A percentile compares a stretch with the other conserved stretches of the same genome.
phyloP scores from a whole-genome alignment of 1,139 yeast genomes.

The Protomyces arabidopsidicola region DNA sequence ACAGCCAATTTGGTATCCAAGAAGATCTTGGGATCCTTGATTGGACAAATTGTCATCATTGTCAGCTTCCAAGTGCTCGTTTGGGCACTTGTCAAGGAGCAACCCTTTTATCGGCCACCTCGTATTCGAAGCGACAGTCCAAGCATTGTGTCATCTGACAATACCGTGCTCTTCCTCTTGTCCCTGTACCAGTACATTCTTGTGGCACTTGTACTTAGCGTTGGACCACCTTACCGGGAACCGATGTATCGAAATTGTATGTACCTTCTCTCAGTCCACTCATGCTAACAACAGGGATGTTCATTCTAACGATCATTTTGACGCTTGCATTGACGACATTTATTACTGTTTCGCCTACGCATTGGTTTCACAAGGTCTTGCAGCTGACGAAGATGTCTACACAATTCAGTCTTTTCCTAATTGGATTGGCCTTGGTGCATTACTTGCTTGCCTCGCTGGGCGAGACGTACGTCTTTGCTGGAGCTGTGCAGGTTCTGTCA shows the following conservation, averaged over 20 bases:
- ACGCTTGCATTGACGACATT: constrained; percentile 22
- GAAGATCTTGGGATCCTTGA: constrained; percentile 72
- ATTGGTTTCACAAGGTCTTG: constrained; percentile 29
- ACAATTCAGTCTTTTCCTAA: constrained; percentile 50
- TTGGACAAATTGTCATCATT: constrained; percentile 64
- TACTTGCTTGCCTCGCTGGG: constrained; percentile 49
- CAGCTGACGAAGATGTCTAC: constrained; percentile 62
- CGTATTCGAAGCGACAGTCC: constrained; percentile 54
- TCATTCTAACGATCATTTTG: constrained; percentile 35
- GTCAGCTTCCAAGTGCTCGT: constrained; percentile 60
- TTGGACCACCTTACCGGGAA: constrained; percentile 93
- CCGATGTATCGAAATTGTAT: constrained; percentile 55
- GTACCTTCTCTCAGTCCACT: constrained; percentile 45
- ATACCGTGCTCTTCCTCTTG: constrained; percentile 72
- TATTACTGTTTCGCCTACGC: constrained; percentile 29
- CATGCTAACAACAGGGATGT: constrained; percentile 53
- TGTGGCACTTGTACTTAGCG: constrained; percentile 73
- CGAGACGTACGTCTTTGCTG: constrained; percentile 43
- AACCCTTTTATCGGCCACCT: constrained; percentile 69
- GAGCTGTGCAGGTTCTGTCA: constrained; percentile 39
- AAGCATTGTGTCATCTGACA: constrained; percentile 80
- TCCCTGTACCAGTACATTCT: constrained; percentile 86
- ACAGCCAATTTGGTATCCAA: constrained; percentile 90
- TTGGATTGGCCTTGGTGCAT: constrained; percentile 50
- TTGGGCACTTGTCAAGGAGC: constrained; percentile 56